Evolutionary conservation across 208 protist genomes (phyloP).

Genomic region (Trypanosoma scelopori): DNA sequence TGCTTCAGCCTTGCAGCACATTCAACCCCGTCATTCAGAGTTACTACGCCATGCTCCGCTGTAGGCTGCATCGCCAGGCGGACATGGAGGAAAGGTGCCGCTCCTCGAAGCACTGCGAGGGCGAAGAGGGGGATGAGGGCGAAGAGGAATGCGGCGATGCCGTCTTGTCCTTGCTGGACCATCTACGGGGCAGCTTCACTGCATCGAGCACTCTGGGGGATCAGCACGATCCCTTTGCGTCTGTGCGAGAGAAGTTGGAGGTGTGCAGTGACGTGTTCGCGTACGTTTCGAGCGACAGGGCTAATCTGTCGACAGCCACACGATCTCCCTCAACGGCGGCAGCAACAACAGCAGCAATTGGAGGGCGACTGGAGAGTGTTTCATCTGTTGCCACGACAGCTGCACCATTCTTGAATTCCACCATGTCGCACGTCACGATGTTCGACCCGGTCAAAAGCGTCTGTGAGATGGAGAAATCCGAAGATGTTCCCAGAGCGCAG

Average conservation of each 20-base stretch:
- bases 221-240: slow-evolving; percentile 25
- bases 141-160: not conserved
- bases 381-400: slow-evolving; percentile 10
- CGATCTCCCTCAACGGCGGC: too few relatives aligned
- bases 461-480: slow-evolving; percentile 27
- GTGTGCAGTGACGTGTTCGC: slow-evolving; percentile 45
- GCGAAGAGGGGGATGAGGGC: not conserved
- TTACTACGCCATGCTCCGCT: slow-evolving; percentile 77
- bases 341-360: too few relatives aligned
- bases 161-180: slow-evolving; percentile 28
- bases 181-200: slow-evolving; percentile 34
- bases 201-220: slow-evolving; percentile 43
- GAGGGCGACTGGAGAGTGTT: not conserved
- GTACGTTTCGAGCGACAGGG: slow-evolving; percentile 21
- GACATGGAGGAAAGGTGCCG: too few relatives aligned
- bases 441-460: slow-evolving; percentile 58
- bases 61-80: slow-evolving; percentile 25
- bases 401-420: slow-evolving; percentile 3
- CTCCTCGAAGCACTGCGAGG: not conserved
- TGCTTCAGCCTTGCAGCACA: slow-evolving; percentile 63
- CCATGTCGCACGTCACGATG: slow-evolving; percentile 30
- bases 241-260: slow-evolving; percentile 29
- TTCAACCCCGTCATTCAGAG: slow-evolving; percentile 89
- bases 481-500: slow-evolving; percentile 47
- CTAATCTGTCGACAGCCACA: slow-evolving; percentile 1